Percentiles rank a stretch among this genome's conserved stretches.
Evolutionary conservation across 2,329 filamentous ascomycete species (phyloP).

Genomic region (Ilyonectria mors-panacis): DNA sequence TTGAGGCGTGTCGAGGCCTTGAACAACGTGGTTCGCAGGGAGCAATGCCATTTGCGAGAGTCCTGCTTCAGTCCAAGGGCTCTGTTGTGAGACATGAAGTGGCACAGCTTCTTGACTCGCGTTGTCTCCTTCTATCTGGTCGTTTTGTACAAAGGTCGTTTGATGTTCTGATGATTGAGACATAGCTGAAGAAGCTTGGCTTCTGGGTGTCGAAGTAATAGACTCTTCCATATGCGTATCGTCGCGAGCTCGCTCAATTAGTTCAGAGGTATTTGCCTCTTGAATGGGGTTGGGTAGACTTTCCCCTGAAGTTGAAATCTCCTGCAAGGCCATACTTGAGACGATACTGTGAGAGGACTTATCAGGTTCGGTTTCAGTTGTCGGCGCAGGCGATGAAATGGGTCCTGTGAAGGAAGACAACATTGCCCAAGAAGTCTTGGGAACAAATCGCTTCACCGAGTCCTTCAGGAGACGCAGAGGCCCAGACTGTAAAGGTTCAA

Average conservation of each 20-base stretch:
- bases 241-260: not conserved
- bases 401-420: conserved; percentile 30
- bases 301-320: not conserved
- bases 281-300: not conserved
- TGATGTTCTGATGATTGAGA: not conserved
- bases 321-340: not conserved
- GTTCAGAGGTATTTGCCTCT: not conserved
- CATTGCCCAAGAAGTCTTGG: conserved; percentile 45
- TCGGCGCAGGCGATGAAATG: conserved; percentile 9
- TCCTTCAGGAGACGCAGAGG: conserved; percentile 36
- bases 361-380: not conserved
- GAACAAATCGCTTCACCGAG: conserved; percentile 44
- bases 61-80: conserved; percentile 41
- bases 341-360: not conserved
- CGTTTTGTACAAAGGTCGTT: not conserved
- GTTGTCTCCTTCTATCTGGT: not conserved
- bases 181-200: not conserved
- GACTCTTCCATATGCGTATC: not conserved
- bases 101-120: not conserved
- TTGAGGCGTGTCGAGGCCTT: conserved; percentile 2
- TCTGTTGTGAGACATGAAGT: conserved; percentile 45
- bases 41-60: conserved; percentile 41
- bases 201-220: not conserved
- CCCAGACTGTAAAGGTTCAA: conserved; percentile 5
- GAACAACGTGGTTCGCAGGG: conserved; percentile 14